These are phyloP conservation scores for Xylariales sp. DNA, from an alignment of 2,329 filamentous ascomycete genomes.

Conservation along the genomic window DNA sequence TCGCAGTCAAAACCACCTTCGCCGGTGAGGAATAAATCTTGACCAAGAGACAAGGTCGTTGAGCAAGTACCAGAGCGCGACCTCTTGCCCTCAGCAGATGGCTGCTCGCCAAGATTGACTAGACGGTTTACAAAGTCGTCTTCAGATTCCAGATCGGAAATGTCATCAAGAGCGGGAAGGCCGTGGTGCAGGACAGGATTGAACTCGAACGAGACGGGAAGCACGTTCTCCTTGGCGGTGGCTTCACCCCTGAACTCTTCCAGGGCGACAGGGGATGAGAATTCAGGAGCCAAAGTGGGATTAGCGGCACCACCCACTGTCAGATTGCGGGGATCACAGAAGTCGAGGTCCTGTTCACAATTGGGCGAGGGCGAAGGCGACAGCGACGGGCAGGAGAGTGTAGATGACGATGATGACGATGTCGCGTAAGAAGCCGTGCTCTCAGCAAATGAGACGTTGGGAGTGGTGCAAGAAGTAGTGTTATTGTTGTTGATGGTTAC, in stretches of 20 bases:
- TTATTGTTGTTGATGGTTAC: constrained; percentile 59
- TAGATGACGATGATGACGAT: constrained; percentile 27
- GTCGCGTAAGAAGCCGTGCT: constrained; percentile 25
- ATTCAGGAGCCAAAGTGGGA: constrained; percentile 67
- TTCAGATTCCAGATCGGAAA: constrained; percentile 91
- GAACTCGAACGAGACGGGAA: constrained; percentile 64
- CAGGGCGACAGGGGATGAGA: constrained; percentile 73
- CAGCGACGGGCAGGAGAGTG: constrained; percentile 81
- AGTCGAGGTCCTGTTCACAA: constrained; percentile 80
- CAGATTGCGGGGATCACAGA: constrained; percentile 91
- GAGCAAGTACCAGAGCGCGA: constrained; percentile 75
- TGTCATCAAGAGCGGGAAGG: constrained; percentile 82
- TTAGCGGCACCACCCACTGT: constrained; percentile 73
- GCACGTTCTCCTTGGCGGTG: constrained; percentile 61
- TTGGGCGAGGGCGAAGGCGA: constrained; percentile 88
- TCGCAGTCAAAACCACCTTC: constrained; percentile 79
- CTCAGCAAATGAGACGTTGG: constrained; percentile 30
- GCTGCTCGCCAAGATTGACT: constrained; percentile 71
- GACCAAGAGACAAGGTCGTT: constrained; percentile 74
- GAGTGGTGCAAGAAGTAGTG: constrained; percentile 36
- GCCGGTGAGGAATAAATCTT: constrained; percentile 82
- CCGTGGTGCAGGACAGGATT: constrained; percentile 63
- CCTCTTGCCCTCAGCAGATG: constrained; percentile 73
- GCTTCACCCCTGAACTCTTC: constrained; percentile 68
- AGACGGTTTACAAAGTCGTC: constrained; percentile 84